Base-by-base conservation (phyloP, 2,329 filamentous ascomycete genomes). In the Trichoderma harzianum region DNA sequence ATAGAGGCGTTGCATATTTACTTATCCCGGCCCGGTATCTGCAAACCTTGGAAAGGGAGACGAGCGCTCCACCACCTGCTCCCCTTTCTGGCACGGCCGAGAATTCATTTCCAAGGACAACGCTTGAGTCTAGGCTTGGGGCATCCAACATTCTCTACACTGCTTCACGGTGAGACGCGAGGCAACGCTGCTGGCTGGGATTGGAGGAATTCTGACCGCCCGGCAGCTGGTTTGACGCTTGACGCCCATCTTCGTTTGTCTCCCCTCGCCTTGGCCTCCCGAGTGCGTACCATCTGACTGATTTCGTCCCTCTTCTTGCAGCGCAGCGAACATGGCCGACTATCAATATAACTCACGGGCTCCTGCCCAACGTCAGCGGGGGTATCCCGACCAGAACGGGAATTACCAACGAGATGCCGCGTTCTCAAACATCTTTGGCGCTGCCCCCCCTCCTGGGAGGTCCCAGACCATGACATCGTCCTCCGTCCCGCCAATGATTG, bases 391-490 rank as follows among this genome's bases (percentile, higher is more conserved):
- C 72, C 79, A 82, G 69, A 84, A 85, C 74, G 30, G 51, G 4
- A 86, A 87, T 79, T 86, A 86, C 78, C 93, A 96, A 83, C 92
- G 96, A 84, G 95, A 99, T 89, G 93, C 94, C 76, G 96, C 95
- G 75, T 99, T 97, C 82, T 94, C 93, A 76, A 95, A 95, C 83
- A 98, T 98, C 80, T 99, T 98, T 81, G 96, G 95, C 76, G 91
- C 90, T 75, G 88, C 93, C 75, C 94, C 93, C 75, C 94, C 94
- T 61, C 90, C 93, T 60, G 95, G 95, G 72, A 92, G 96, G 81
- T 97, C 95, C 72, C 95, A 98, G 79, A 98, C 95, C 30, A 98
- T 98, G 94, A 96, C 91, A 74, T 94, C 93, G 70, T 91, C 94
- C 75, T 87, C 91, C 55, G 78, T 83, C 72, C 89, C 88, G 70